Conservation (phyloP, 1,139 yeast genomes). For the Scheffersomyces segobiensis region DNA sequence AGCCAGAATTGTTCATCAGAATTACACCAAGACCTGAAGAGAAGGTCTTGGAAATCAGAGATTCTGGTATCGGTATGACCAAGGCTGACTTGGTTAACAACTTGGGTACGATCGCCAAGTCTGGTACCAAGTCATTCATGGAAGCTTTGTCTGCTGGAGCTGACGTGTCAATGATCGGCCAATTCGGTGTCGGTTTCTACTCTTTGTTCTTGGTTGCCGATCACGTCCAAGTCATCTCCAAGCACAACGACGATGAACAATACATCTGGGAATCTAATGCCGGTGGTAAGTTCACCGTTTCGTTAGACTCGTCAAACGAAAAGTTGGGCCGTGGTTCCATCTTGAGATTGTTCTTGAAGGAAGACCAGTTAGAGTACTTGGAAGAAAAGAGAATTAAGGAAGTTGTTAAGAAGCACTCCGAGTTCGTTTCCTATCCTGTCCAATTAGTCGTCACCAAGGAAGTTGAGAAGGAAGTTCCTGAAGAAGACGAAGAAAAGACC, state of each 20-base stretch:
- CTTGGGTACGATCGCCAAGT: slow-evolving; percentile 99
- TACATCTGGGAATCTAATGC: slow-evolving; percentile 99
- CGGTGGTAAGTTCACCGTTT: slow-evolving; percentile 98
- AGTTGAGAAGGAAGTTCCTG: slow-evolving; percentile 93
- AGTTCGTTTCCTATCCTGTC: slow-evolving; percentile 98
- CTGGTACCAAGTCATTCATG: slow-evolving; percentile 99
- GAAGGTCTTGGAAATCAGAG: slow-evolving; percentile 95
- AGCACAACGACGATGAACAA: slow-evolving; percentile 99
- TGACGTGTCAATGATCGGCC: slow-evolving; percentile 99
- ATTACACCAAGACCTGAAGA: slow-evolving; percentile 95
- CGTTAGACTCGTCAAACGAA: slow-evolving; percentile 86
- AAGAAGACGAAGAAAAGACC: slow-evolving; percentile 63
- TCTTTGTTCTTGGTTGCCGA: slow-evolving; percentile 99
- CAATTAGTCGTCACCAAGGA: slow-evolving; percentile 98
- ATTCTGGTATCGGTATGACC: slow-evolving; percentile 99
- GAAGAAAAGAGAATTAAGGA: slow-evolving; percentile 99
- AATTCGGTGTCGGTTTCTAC: slow-evolving; percentile 99
- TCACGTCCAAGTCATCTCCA: slow-evolving; percentile 96
- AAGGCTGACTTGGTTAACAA: slow-evolving; percentile 98
- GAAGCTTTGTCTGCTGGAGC: slow-evolving; percentile 99
- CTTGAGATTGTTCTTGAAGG: slow-evolving; percentile 95
- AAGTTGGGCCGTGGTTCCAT: slow-evolving; percentile 92
- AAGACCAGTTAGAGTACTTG: slow-evolving; percentile 97
- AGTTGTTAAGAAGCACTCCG: slow-evolving; percentile 99
- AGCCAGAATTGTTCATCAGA: slow-evolving; percentile 96